phyloP scores from a whole-genome alignment of 331 rosid genomes.

The Rosa hybrid region DNA sequence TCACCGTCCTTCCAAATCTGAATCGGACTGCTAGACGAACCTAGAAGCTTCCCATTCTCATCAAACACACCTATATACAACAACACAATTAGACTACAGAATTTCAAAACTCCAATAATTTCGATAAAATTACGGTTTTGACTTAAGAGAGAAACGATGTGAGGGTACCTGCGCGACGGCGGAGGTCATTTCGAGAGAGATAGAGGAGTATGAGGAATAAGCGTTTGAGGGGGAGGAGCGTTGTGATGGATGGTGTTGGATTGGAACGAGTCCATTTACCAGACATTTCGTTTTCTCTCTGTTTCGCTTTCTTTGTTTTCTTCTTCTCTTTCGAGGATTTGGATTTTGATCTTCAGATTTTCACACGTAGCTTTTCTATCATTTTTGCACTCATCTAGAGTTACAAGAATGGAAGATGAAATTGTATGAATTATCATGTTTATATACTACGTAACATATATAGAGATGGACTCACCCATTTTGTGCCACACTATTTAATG shows the following conservation, averaged over 20 bases:
- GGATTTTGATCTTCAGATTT: no score
- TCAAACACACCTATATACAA: slow-evolving; percentile 67
- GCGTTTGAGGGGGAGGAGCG: slow-evolving; percentile 1
- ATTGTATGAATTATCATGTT: no score
- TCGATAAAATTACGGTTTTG: neutral
- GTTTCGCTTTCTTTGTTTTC: neutral
- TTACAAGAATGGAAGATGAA: no score
- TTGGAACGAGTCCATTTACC: slow-evolving; percentile 33
- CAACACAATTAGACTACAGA: neutral
- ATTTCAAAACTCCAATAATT: neutral
- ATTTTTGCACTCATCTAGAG: no score
- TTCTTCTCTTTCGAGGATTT: neutral
- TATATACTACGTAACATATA: no score
- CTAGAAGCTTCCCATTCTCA: slow-evolving; percentile 84
- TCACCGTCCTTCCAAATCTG: slow-evolving; percentile 92
- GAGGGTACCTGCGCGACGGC: slow-evolving; percentile 69
- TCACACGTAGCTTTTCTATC: no score
- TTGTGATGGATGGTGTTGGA: neutral
- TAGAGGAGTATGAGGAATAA: slow-evolving; percentile 14
- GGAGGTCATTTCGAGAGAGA: slow-evolving; percentile 50
- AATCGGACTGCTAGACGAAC: slow-evolving; percentile 83
- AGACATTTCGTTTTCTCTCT: slow-evolving; percentile 27
- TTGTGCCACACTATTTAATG: no score
- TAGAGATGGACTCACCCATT: no score
- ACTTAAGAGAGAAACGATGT: neutral